Base-by-base conservation (phyloP, 805 yeast species). In the Saccharomycopsis vini region DNA sequence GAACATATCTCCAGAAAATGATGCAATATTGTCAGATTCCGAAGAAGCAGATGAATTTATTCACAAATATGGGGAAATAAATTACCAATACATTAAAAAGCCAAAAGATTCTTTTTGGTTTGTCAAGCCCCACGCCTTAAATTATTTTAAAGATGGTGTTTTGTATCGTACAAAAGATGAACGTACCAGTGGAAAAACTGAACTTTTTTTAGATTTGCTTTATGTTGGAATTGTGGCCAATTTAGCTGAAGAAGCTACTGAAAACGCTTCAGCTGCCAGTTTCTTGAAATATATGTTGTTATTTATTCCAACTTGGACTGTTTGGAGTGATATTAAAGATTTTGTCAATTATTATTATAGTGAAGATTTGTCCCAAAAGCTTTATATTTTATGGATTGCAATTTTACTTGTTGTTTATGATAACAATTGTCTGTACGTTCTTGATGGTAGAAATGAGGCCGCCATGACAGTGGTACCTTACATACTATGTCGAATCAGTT, bases 171-270 rank as follows among this genome's bases (percentile, higher is more conserved):
- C 83, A 2, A 68, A 63, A 49, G 69, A 69, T 12, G 83, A 78
- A 54, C 57, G 83, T 24, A 60, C 73, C 0, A 66, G 77, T 12
- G 66, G 68, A 1, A 67, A 67, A 40, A 64, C 73, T 13, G 84
- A 79, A 54, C 65, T 79, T 57, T 79, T 79, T 51, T 57, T 78
- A 40, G 85, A 79, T 57, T 65, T 79, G 59, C 60, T 77, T 48
- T 78, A 77, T 53, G 84, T 78, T 49, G 84, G 81, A 2, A 72
- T 79, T 38, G 73, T 75, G 23, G 73, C 81, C 19, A 75, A 75
- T 45, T 58, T 77, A 36, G 82, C 84, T 1, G 66, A 73, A 3
- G 59, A 59, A 35, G 79, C 79, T 1, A 64, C 73, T 3, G 73
- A 69, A 44, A 56, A 69, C 15, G 76, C 78, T 24, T 57, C 66